A percentile compares a stretch with the other conserved stretches of the same genome.
Evolutionary conservation across 164 flowering plant genomes (phyloP).

Genomic region (Stephania cephalantha): DNA sequence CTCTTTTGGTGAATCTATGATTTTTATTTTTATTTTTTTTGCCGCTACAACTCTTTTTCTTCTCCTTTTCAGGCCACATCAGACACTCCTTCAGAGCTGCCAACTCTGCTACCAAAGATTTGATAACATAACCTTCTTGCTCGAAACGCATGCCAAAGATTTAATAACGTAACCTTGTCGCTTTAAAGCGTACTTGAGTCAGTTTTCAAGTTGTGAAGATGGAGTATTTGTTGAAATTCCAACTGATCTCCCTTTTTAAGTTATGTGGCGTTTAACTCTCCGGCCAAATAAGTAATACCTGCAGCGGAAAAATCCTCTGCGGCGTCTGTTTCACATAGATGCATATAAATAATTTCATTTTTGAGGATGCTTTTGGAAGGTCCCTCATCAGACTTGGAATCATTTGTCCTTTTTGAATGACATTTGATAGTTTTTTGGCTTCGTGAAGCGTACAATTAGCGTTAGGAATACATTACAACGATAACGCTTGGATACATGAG

Average conservation of each 20-base stretch:
- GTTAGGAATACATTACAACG: no score
- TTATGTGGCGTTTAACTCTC: not conserved
- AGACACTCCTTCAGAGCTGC: slow-evolving; percentile 34
- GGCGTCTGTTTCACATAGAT: not conserved
- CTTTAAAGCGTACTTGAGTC: not conserved
- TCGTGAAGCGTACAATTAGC: not conserved
- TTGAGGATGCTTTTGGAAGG: not conserved
- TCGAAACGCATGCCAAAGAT: not conserved
- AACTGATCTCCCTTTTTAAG: not conserved
- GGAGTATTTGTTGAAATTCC: not conserved
- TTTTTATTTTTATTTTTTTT: not conserved
- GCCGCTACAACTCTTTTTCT: not conserved
- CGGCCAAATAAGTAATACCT: not conserved
- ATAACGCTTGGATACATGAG: no score
- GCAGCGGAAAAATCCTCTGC: not conserved
- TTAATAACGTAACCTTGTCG: not conserved
- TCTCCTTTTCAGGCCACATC: slow-evolving; percentile 48
- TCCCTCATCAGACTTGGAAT: not conserved
- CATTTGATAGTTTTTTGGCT: not conserved
- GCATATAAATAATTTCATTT: not conserved
- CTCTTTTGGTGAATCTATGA: not conserved
- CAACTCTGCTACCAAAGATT: slow-evolving; percentile 43
- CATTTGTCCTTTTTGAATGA: not conserved
- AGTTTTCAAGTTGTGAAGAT: not conserved
- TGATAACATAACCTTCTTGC: not conserved